Evolutionary conservation across 768 basidiomycete species (phyloP).

Genomic region (Tubosaeta sp.): DNA sequence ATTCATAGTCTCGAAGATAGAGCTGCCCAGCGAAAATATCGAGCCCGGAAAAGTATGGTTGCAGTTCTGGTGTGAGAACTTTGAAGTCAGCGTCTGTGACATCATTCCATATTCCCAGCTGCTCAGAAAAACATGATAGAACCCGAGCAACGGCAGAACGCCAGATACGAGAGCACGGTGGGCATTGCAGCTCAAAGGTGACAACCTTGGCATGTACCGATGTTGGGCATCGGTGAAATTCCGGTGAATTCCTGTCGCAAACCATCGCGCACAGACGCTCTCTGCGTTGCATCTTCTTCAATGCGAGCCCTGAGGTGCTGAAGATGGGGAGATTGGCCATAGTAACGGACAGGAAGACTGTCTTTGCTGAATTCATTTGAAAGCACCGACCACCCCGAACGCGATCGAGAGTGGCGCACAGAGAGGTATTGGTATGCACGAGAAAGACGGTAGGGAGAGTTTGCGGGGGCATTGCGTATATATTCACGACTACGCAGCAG

Average conservation of each 20-base stretch:
- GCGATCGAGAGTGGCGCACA: neutral
- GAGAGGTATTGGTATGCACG: neutral
- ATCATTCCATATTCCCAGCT: slow-evolving; percentile 7
- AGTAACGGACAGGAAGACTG: neutral
- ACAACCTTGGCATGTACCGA: slow-evolving; percentile 16
- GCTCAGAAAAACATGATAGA: too few relatives aligned
- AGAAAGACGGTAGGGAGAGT: neutral
- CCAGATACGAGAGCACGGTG: slow-evolving; percentile 35
- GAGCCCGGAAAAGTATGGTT: neutral
- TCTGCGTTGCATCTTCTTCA: too few relatives aligned
- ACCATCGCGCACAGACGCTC: too few relatives aligned
- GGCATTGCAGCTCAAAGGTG: slow-evolving; percentile 39
- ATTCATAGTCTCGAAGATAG: neutral
- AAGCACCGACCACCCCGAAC: neutral
- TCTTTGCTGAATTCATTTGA: neutral
- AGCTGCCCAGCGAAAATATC: neutral
- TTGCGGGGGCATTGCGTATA: neutral
- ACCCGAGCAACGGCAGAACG: slow-evolving; percentile 18
- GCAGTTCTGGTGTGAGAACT: neutral
- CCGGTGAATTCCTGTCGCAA: too few relatives aligned
- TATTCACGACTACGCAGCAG: neutral
- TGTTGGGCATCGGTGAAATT: too few relatives aligned
- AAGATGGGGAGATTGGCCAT: too few relatives aligned
- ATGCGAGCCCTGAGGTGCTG: too few relatives aligned
- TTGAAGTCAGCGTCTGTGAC: too few relatives aligned